Conservation (phyloP, 805 yeast species). For the Candida palmyrensis region DNA sequence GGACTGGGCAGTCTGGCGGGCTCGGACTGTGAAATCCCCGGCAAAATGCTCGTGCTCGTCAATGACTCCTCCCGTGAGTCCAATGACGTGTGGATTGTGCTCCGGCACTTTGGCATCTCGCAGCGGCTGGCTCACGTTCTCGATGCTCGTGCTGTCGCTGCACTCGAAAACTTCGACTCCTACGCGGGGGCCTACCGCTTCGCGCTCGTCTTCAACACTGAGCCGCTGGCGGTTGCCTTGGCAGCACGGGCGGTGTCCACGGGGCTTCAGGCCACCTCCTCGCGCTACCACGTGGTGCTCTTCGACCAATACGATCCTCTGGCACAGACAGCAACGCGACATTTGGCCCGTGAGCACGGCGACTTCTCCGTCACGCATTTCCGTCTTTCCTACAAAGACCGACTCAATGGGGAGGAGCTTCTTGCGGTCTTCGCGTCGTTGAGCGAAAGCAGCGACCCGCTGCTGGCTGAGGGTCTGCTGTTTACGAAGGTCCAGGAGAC, state of each 20-base stretch:
- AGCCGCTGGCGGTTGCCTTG: conserved; percentile 12
- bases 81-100: conserved; percentile 34
- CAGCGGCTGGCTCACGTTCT: conserved; percentile 11
- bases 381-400: conserved; percentile 16
- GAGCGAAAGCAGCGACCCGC: too few species aligned
- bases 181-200: conserved; percentile 14
- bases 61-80: conserved; percentile 23
- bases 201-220: conserved; percentile 17
- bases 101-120: conserved; percentile 19
- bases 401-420: conserved; percentile 13
- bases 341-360: conserved; percentile 3
- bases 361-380: conserved; percentile 17
- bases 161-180: conserved; percentile 5
- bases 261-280: conserved; percentile 23
- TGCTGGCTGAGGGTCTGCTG: too few species aligned
- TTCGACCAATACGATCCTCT: conserved; percentile 15
- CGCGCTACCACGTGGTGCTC: conserved; percentile 18
- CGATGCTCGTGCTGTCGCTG: conserved; percentile 6
- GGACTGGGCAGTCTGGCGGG: conserved; percentile 1
- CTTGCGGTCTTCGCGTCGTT: too few species aligned
- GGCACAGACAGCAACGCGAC: conserved; percentile 5
- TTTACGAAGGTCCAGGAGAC: too few species aligned
- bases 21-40: conserved; percentile 2
- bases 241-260: conserved; percentile 17
- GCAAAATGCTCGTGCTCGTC: conserved; percentile 22